A percentile compares a stretch with the other conserved stretches of the same genome.
These are phyloP conservation scores for Candida morakotiae DNA, from an alignment of 805 yeast genomes.

Conservation along the genomic window DNA sequence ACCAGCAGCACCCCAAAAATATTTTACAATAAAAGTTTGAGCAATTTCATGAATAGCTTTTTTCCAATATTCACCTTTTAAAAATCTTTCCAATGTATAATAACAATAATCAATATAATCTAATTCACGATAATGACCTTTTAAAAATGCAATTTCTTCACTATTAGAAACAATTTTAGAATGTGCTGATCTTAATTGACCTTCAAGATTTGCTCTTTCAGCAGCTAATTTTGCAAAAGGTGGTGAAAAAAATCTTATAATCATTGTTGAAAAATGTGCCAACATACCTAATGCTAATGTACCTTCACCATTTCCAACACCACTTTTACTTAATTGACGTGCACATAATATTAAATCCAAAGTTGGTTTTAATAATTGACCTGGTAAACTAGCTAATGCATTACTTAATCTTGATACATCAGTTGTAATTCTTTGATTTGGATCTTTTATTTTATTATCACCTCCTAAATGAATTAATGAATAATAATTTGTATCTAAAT, in stretches of 20 bases:
- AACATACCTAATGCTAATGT: slow-evolving; percentile 72
- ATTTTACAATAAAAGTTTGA: slow-evolving; percentile 84
- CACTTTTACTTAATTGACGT: slow-evolving; percentile 61
- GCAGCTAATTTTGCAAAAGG: slow-evolving; percentile 81
- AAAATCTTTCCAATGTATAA: slow-evolving; percentile 75
- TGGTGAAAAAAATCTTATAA: slow-evolving; percentile 76
- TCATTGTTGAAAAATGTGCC: slow-evolving; percentile 74
- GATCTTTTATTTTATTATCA: slow-evolving; percentile 53
- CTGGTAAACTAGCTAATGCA: slow-evolving; percentile 70
- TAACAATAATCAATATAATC: slow-evolving; percentile 74
- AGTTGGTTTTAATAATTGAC: slow-evolving; percentile 79
- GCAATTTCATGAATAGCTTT: slow-evolving; percentile 78
- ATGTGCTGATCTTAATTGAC: slow-evolving; percentile 78
- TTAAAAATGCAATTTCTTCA: slow-evolving; percentile 84
- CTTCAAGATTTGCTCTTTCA: slow-evolving; percentile 75
- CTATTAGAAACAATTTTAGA: slow-evolving; percentile 72
- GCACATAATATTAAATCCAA: slow-evolving; percentile 79
- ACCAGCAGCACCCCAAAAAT: slow-evolving; percentile 96
- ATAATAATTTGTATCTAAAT: slow-evolving; percentile 67
- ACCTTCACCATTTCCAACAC: slow-evolving; percentile 73
- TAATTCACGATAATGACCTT: slow-evolving; percentile 78
- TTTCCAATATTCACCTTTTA: slow-evolving; percentile 70
- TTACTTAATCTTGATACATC: slow-evolving; percentile 72
- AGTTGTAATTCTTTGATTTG: slow-evolving; percentile 79
- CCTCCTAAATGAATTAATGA: slow-evolving; percentile 58